A percentile compares a stretch with the other conserved stretches of the same genome.
These are phyloP conservation scores for Apiotrichum sp. DNA, from an alignment of 1,284 basidiomycete genomes.

Conservation along the genomic window DNA sequence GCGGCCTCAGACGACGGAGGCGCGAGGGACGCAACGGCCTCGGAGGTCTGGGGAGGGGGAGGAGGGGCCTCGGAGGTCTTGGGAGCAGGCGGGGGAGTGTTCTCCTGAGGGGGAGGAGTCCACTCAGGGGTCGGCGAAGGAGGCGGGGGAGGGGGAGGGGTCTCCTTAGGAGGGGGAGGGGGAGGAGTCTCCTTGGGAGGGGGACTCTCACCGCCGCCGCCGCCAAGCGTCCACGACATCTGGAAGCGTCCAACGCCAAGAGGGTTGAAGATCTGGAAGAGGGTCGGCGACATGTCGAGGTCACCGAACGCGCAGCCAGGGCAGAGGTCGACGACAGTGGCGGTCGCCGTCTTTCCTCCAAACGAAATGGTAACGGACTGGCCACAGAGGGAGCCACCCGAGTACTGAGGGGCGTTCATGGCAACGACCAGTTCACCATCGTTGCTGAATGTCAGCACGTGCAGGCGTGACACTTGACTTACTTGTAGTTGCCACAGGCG, in stretches of 20 bases:
- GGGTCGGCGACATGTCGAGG: constrained; percentile 68
- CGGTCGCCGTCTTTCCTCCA: constrained; percentile 56
- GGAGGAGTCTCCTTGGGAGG: background rate
- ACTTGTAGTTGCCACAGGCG: constrained; percentile 21
- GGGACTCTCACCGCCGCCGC: constrained; percentile 11
- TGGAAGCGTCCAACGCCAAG: constrained; percentile 52
- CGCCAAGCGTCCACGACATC: constrained; percentile 56
- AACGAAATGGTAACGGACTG: constrained; percentile 60
- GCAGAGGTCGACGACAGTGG: constrained; percentile 60
- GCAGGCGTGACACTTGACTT: background rate
- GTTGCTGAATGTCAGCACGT: background rate
- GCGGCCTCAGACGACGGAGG: background rate
- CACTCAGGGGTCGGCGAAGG: background rate
- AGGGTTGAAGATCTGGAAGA: constrained; percentile 53
- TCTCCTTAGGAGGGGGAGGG: background rate
- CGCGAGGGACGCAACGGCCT: constrained; percentile 1
- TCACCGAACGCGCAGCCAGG: constrained; percentile 51
- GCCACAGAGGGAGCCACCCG: constrained; percentile 58
- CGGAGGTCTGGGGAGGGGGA: background rate
- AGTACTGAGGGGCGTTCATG: constrained; percentile 40
- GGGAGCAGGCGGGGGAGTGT: constrained; percentile 2
- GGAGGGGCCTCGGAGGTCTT: background rate
- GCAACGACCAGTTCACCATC: constrained; percentile 43
- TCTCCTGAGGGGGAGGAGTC: too few species aligned
- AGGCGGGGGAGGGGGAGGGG: constrained; percentile 2